Evolutionary conservation across 2,329 filamentous ascomycete species (phyloP).

Genomic region (Cladosporium colombiae): DNA sequence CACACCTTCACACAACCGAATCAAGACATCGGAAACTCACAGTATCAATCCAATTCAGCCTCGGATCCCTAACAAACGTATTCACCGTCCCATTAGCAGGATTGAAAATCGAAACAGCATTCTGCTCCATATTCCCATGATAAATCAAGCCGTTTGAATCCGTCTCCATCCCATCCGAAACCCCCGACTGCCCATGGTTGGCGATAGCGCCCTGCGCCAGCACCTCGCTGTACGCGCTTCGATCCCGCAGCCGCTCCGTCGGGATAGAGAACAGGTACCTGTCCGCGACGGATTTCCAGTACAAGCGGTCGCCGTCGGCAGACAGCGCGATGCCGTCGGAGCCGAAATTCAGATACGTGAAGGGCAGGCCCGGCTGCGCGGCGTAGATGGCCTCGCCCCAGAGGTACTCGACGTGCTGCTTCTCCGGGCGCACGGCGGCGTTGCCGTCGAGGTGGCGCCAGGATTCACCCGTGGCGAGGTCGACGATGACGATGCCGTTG

Average conservation of each 20-base stretch:
- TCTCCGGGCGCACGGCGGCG: conserved; percentile 43
- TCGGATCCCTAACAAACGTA: conserved; percentile 49
- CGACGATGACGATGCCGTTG: conserved; percentile 53
- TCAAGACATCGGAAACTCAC: conserved; percentile 6
- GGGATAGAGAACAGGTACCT: conserved; percentile 49
- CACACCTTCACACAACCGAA: neutral
- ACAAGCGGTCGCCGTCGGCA: conserved; percentile 51
- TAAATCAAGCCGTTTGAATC: conserved; percentile 54
- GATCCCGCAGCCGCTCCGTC: conserved; percentile 46
- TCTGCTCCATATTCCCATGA: conserved; percentile 52
- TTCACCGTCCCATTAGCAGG: conserved; percentile 46
- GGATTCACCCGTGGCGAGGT: conserved; percentile 50
- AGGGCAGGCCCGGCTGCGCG: conserved; percentile 38
- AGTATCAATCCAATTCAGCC: conserved; percentile 55
- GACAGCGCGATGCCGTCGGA: conserved; percentile 55
- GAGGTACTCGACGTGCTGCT: conserved; percentile 50
- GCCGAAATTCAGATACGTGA: conserved; percentile 47
- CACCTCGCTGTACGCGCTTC: conserved; percentile 43
- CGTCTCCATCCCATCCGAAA: conserved; percentile 55
- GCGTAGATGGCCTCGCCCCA: conserved; percentile 53
- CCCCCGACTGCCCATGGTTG: conserved; percentile 50
- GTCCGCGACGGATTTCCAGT: conserved; percentile 48
- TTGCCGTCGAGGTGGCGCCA: conserved; percentile 53
- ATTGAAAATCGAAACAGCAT: conserved; percentile 51
- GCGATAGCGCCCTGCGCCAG: conserved; percentile 46